Evolutionary conservation across 495 filamentous ascomycete genomes (phyloP), one percentile per base, ranked within the genome.

Genomic region (Penicillium chermesinum): DNA sequence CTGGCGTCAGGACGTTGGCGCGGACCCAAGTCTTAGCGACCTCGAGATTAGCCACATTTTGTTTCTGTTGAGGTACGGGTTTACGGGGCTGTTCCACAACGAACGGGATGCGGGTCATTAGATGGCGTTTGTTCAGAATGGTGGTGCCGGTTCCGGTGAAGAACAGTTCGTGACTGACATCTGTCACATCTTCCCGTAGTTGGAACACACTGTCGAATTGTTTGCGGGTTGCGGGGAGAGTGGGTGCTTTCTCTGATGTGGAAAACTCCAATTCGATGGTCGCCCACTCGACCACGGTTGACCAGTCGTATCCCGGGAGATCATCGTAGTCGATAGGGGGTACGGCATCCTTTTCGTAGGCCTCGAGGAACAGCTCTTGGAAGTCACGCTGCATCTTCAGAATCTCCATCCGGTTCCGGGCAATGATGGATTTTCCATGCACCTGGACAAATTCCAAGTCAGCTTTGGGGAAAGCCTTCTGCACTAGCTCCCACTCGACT

Each of bases 231-330:
- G 70, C 69, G 15, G 80, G 77, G 17, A 83, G 63, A 38, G 78
- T 71, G 1, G 72, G 76, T 7, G 70, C 56, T 25, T 58, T 64
- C 45, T 70, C 60, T 20, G 61, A 58, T 9, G 59, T 60, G 18
- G 71, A 69, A 16, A 73, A 49, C 33, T 78, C 72, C 5, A 81
- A 50, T 38, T 75, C 73, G 12, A 69, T 62, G 35, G 64, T 64
- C 13, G 80, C 80, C 93, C 93, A 98, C 10, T 85, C 75, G 20
- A 94, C 76, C 9, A 96, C 59, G 32, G 60, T 63, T 21, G 75
- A 71, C 88, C 93, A 94, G 58, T 96, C 83, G 55, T 94, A 94
- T 9, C 66, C 71, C 25, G 80, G 69, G 4, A 89, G 70, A 50
- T 94, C 63, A 32, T 83, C 67, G 50, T 82, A 91, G 63, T 96